Evolutionary conservation across 2,329 filamentous ascomycete genomes (phyloP).

Genomic region (Colletotrichum euphorbiae): DNA sequence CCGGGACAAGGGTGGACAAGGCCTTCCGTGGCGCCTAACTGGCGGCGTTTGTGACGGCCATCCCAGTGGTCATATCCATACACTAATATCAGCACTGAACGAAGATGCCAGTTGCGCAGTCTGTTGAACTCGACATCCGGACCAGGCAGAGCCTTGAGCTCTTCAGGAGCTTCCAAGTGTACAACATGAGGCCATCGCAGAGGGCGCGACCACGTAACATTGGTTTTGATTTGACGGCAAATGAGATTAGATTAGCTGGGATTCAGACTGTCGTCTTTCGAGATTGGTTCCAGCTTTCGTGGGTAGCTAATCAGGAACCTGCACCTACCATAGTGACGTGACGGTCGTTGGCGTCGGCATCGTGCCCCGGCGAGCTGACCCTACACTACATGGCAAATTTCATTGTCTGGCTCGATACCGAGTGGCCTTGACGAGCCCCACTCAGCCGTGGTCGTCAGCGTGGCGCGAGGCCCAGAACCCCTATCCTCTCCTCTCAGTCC

Average conservation of each 20-base stretch:
- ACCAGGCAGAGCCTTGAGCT: too few species aligned
- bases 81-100: too few species aligned
- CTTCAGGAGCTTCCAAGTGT: too few species aligned
- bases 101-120: background rate
- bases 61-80: slow-evolving; percentile 1
- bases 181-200: background rate
- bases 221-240: too few species aligned
- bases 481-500: background rate
- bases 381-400: slow-evolving; percentile 4
- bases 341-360: background rate
- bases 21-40: slow-evolving; percentile 20
- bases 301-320: background rate
- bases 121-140: too few species aligned
- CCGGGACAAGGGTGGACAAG: slow-evolving; percentile 26
- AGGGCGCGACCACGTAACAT: background rate
- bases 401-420: slow-evolving; percentile 14
- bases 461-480: slow-evolving; percentile 25
- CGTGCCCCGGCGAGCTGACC: slow-evolving; percentile 2
- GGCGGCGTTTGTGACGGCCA: slow-evolving; percentile 15
- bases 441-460: slow-evolving; percentile 8
- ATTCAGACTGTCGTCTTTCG: background rate
- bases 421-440: slow-evolving; percentile 21
- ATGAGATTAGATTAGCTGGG: background rate
- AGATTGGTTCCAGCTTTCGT: background rate
- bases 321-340: slow-evolving; percentile 4